A percentile compares a stretch with the other conserved stretches of the same genome.
phyloP scores from a whole-genome alignment of 2,329 filamentous ascomycete genomes.

The Trichophyton equinum region DNA sequence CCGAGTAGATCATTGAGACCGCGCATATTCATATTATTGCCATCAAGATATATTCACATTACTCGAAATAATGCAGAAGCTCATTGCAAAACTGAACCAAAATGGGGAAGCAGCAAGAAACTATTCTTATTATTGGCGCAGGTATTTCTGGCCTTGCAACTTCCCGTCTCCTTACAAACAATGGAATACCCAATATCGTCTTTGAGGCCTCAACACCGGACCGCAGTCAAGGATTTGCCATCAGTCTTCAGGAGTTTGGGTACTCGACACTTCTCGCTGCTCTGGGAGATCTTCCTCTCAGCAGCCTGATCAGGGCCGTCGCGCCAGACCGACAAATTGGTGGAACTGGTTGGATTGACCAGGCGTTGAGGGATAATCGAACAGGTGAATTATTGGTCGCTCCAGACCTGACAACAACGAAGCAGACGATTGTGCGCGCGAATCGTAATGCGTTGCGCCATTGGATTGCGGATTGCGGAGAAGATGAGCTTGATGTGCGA shows the following conservation, averaged over 20 bases:
- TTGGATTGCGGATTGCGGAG: not conserved
- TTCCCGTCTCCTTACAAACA: not conserved
- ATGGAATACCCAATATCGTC: not conserved
- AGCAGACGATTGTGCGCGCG: not conserved
- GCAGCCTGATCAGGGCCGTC: not conserved
- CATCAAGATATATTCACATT: not conserved
- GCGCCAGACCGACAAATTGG: not conserved
- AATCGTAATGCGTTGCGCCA: not conserved
- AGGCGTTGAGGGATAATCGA: not conserved
- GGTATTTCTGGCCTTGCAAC: not conserved
- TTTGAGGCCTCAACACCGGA: not conserved
- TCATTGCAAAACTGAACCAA: not conserved
- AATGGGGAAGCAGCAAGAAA: not conserved
- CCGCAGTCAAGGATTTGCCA: not conserved
- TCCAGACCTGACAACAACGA: not conserved
- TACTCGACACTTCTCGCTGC: not conserved
- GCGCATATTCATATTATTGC: not conserved
- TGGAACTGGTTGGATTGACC: not conserved
- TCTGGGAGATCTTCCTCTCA: not conserved
- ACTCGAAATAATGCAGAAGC: conserved; percentile 23
- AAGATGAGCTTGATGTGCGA: not conserved
- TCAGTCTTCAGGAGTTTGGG: not conserved
- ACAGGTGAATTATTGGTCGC: not conserved
- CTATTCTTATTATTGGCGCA: not conserved
- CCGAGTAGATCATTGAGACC: not conserved